A percentile compares a stretch with the other conserved stretches of the same genome.
These are phyloP conservation scores for Chenopodium quinoa DNA, from an alignment of 148 eudicot genomes.

Conservation along the genomic window DNA sequence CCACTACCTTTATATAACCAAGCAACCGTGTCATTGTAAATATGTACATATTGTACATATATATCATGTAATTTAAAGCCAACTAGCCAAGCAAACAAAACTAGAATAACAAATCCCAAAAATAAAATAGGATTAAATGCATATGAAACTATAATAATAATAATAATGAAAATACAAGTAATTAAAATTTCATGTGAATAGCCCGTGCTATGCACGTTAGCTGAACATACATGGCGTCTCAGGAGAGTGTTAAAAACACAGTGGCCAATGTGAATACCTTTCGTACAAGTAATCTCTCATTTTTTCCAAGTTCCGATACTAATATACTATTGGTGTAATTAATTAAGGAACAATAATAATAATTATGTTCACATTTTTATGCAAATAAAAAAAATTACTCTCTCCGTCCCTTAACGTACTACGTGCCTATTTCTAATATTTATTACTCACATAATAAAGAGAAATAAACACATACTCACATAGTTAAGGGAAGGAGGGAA, in stretches of 20 bases:
- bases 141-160: too few relatives aligned
- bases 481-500: too few relatives aligned
- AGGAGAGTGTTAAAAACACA: not conserved
- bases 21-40: constrained; percentile 12
- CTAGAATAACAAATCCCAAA: not conserved
- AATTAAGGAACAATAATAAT: too few relatives aligned
- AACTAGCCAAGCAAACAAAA: not conserved
- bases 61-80: not conserved
- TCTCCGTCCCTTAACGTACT: too few relatives aligned
- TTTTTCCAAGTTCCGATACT: not conserved
- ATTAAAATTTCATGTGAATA: constrained; percentile 12
- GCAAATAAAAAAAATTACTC: too few relatives aligned
- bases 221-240: constrained; percentile 5
- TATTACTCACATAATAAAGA: too few relatives aligned
- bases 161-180: too few relatives aligned
- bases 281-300: not conserved
- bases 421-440: too few relatives aligned
- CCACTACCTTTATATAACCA: not conserved
- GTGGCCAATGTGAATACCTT: not conserved
- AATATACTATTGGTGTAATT: too few relatives aligned
- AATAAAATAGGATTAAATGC: too few relatives aligned
- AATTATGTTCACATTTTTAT: too few relatives aligned
- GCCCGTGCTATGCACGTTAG: constrained; percentile 1
- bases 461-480: too few relatives aligned
- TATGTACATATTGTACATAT: not conserved